Evolutionary conservation across 768 basidiomycete species (phyloP).

Genomic region (Lyophyllum atratum): DNA sequence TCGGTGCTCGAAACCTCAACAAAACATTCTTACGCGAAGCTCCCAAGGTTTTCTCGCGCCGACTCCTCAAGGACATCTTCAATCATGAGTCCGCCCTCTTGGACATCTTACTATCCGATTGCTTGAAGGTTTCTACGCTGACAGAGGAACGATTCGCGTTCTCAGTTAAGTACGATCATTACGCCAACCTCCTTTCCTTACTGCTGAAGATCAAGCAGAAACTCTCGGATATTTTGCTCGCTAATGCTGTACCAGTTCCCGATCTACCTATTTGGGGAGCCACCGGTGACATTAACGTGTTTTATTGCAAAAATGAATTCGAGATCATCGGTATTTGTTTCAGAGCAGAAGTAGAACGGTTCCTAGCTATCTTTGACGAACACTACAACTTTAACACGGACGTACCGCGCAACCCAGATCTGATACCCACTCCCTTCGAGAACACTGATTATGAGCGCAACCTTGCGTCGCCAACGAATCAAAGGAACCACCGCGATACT

Average conservation of each 20-base stretch:
- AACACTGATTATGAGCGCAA: too few relatives aligned
- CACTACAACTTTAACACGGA: neutral
- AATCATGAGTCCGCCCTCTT: too few relatives aligned
- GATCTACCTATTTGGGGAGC: neutral
- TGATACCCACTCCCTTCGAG: neutral
- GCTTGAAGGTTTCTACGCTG: too few relatives aligned
- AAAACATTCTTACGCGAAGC: too few relatives aligned
- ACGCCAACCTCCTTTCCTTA: neutral
- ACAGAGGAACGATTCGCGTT: neutral
- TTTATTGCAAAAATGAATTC: neutral
- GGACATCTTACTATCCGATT: too few relatives aligned
- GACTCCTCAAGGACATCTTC: too few relatives aligned
- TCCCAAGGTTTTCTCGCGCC: too few relatives aligned
- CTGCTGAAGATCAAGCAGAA: neutral
- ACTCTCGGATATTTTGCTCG: neutral
- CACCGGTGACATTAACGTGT: neutral
- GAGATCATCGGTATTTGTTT: too few relatives aligned
- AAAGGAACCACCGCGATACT: neutral
- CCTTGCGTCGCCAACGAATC: too few relatives aligned
- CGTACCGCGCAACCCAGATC: neutral
- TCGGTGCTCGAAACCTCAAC: too few relatives aligned
- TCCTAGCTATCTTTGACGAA: neutral
- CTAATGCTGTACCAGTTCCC: neutral
- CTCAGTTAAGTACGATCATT: neutral
- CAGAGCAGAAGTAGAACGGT: neutral